phyloP scores from a whole-genome alignment of 176 grass and related monocot species.

The Lolium multiflorum region DNA sequence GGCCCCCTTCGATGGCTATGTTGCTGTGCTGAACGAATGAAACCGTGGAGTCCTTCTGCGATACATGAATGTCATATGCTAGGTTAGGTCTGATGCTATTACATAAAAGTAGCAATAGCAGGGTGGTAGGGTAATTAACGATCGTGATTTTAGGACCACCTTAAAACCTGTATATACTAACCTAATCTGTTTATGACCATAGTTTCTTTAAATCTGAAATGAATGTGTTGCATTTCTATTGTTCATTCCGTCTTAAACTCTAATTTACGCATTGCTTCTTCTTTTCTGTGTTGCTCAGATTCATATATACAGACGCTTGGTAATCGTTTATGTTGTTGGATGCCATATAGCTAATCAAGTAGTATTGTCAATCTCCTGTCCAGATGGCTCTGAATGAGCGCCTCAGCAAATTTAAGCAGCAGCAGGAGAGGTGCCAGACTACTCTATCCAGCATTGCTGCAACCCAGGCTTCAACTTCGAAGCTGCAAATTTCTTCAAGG shows the following conservation, averaged over 20 bases:
- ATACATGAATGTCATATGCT: not conserved
- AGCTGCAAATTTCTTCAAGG: conserved; percentile 39
- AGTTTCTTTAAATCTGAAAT: not conserved
- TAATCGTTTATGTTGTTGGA: no score
- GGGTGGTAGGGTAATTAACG: not conserved
- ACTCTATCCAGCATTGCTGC: conserved; percentile 68
- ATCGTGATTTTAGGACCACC: not conserved
- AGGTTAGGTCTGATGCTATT: not conserved
- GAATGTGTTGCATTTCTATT: not conserved
- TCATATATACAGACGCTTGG: no score
- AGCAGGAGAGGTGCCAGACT: conserved; percentile 76
- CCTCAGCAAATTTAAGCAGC: conserved; percentile 76
- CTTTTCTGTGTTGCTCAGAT: not conserved
- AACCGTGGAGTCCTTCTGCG: not conserved
- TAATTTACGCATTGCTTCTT: not conserved
- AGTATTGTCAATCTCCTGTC: not conserved
- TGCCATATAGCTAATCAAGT: conserved; percentile 11
- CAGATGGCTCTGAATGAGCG: conserved; percentile 70
- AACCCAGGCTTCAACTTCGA: conserved; percentile 42
- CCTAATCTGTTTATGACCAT: not conserved
- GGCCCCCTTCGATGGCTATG: not conserved
- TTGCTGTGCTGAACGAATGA: not conserved
- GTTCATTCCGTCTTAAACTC: not conserved
- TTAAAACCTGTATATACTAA: not conserved
- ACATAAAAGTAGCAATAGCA: not conserved